A percentile compares a stretch with the other conserved stretches of the same genome.
phyloP scores from a whole-genome alignment of 805 yeast species.

The Ogataea salicorniae region DNA sequence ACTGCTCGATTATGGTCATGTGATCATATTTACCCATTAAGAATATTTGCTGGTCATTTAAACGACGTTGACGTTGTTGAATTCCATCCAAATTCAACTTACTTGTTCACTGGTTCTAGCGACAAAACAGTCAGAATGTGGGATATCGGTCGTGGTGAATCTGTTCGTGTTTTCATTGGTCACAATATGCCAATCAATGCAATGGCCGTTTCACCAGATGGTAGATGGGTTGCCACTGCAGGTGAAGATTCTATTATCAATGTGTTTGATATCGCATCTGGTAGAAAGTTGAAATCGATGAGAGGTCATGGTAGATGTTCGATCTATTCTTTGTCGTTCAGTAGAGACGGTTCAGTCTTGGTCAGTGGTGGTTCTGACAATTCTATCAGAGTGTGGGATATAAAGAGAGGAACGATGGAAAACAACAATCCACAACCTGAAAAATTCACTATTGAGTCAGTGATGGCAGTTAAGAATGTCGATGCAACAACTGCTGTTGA shows the following conservation, averaged over 20 bases:
- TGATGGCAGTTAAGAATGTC: slow-evolving; percentile 31
- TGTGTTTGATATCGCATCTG: slow-evolving; percentile 93
- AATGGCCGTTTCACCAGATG: slow-evolving; percentile 91
- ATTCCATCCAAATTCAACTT: slow-evolving; percentile 95
- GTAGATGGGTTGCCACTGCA: slow-evolving; percentile 92
- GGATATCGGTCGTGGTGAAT: slow-evolving; percentile 86
- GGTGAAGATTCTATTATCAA: slow-evolving; percentile 88
- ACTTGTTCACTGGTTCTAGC: slow-evolving; percentile 89
- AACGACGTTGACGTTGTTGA: slow-evolving; percentile 93
- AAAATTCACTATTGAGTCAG: slow-evolving; percentile 37
- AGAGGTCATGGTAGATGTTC: slow-evolving; percentile 90
- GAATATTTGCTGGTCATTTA: slow-evolving; percentile 96
- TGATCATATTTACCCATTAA: slow-evolving; percentile 92
- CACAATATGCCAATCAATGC: slow-evolving; percentile 86
- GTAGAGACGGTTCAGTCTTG: slow-evolving; percentile 81
- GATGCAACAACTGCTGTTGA: slow-evolving; percentile 14
- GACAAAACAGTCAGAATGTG: slow-evolving; percentile 98
- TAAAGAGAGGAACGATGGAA: slow-evolving; percentile 77
- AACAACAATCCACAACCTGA: slow-evolving; percentile 66
- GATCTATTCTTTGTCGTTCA: slow-evolving; percentile 77
- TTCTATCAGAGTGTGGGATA: slow-evolving; percentile 94
- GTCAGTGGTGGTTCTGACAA: slow-evolving; percentile 92
- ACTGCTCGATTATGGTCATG: slow-evolving; percentile 98
- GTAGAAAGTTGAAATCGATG: slow-evolving; percentile 84
- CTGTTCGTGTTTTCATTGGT: slow-evolving; percentile 89